Percentiles rank a stretch among this genome's conserved stretches.
Evolutionary conservation across 495 filamentous ascomycete species (phyloP).

Genomic region (Articulospora tetracladia): DNA sequence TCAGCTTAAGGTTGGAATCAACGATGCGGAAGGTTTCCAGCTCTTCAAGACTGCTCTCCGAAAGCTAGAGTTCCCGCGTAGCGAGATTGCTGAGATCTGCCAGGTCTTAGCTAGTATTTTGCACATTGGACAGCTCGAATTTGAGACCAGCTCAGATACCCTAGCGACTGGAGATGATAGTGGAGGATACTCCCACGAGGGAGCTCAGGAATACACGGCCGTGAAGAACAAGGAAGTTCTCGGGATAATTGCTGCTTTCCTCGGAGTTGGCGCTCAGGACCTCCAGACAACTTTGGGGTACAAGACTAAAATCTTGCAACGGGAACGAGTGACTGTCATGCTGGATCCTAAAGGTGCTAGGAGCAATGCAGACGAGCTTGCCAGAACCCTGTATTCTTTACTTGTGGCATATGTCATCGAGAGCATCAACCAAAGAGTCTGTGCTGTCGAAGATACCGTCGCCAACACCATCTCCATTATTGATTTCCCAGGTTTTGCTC

Average conservation of each 20-base stretch:
- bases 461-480: slow-evolving; percentile 91
- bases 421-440: slow-evolving; percentile 83
- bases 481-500: slow-evolving; percentile 94
- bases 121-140: slow-evolving; percentile 94
- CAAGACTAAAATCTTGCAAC: slow-evolving; percentile 90
- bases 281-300: slow-evolving; percentile 87
- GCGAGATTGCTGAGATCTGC: slow-evolving; percentile 94
- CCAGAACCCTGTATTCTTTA: slow-evolving; percentile 91
- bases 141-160: slow-evolving; percentile 74
- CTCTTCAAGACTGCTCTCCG: slow-evolving; percentile 94
- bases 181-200: slow-evolving; percentile 93
- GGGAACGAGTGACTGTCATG: slow-evolving; percentile 96
- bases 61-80: slow-evolving; percentile 88
- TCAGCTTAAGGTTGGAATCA: slow-evolving; percentile 93
- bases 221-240: slow-evolving; percentile 94
- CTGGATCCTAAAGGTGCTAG: slow-evolving; percentile 87
- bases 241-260: slow-evolving; percentile 81
- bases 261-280: slow-evolving; percentile 74
- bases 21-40: slow-evolving; percentile 92
- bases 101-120: slow-evolving; percentile 88
- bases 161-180: slow-evolving; percentile 80
- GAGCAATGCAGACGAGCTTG: slow-evolving; percentile 88
- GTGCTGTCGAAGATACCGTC: slow-evolving; percentile 82
- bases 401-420: slow-evolving; percentile 92
- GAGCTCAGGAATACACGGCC: slow-evolving; percentile 75